Base-by-base conservation (phyloP, 2,329 filamentous ascomycete genomes). In the Colletotrichum horii region DNA sequence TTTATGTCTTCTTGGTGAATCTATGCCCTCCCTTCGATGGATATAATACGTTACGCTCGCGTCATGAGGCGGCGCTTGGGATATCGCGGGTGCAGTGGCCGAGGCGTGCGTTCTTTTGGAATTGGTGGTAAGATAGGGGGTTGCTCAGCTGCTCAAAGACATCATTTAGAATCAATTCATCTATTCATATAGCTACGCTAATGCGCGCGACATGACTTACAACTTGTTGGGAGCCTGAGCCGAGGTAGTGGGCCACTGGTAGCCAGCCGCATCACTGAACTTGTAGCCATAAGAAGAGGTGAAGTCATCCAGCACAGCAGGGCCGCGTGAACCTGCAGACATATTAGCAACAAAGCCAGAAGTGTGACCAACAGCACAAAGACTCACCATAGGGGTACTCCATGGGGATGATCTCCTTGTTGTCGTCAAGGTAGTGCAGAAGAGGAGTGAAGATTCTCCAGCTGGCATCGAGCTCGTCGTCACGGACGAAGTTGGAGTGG, bases 331-430 rank as follows among this genome's bases (percentile, higher is more conserved):
- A 80, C 97, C 97, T 99, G 80, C 14, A 26, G 70, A 38, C 22
- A n/a, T 48, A 69, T 83, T 73, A 82, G 81, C 52, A 43, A 65
- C 36, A 66, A 62, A 34, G 36, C 26, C n/a, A 24, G 28, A 12
- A 30, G 24, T 14, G 19, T 48, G 12, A 19, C n/a, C 15, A 6
- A 14, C 24, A 24, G 43, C 14, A 36, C 55, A 26, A 30, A 36
- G 32, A 6, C 94, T 88, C 88, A 98, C 97, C 97, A 84, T 99
- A 99, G 79, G 97, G 96, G 88, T 99, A 99, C 83, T 98, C 96
- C 97, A 99, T 99, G 30, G 97, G 97, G 76, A 98, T 95, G 79
- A 99, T 98, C 88, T 99, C 97, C 91, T 98, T 98, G 91, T 98
- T 98, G 84, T 98, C 96, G 79, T 99, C 97, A 15, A 99, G 92